Percentiles rank a stretch among this genome's conserved stretches.
Conservation (phyloP, 805 yeast species). For the Ogataea degrootiae region DNA sequence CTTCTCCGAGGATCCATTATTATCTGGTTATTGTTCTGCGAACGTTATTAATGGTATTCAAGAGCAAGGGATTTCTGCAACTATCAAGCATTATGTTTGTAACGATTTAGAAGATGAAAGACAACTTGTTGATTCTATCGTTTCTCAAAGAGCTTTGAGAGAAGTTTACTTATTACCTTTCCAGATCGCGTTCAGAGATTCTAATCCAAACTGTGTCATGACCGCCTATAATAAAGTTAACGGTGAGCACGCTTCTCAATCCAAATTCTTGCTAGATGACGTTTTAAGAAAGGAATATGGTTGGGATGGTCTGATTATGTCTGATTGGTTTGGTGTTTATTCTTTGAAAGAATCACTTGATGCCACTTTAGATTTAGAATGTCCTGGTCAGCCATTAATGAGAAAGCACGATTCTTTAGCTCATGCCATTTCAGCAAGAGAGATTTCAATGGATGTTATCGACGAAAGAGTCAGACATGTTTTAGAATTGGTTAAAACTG, state of each 20-base stretch:
- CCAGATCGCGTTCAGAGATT: slow-evolving; percentile 52
- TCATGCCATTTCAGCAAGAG: slow-evolving; percentile 41
- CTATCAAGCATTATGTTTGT: slow-evolving; percentile 60
- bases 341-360: slow-evolving; percentile 43
- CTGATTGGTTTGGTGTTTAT: slow-evolving; percentile 64
- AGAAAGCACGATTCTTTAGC: slow-evolving; percentile 37
- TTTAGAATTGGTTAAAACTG: slow-evolving; percentile 43
- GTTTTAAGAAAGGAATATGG: slow-evolving; percentile 54
- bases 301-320: slow-evolving; percentile 53
- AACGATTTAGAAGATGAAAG: slow-evolving; percentile 61
- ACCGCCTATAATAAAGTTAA: slow-evolving; percentile 60
- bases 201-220: slow-evolving; percentile 56
- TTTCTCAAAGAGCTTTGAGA: slow-evolving; percentile 59
- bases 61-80: slow-evolving; percentile 45
- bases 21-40: slow-evolving; percentile 45
- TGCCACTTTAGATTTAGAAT: slow-evolving; percentile 60
- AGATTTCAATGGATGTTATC: slow-evolving; percentile 37
- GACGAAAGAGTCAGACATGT: slow-evolving; percentile 47
- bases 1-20: slow-evolving; percentile 19
- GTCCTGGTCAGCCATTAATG: slow-evolving; percentile 59
- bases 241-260: slow-evolving; percentile 56
- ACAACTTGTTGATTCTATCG: slow-evolving; percentile 40
- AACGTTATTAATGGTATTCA: slow-evolving; percentile 53
- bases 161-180: slow-evolving; percentile 64
- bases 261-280: slow-evolving; percentile 38